phyloP scores from a whole-genome alignment of 177 flowering plant species.

The Vitis hybrid region DNA sequence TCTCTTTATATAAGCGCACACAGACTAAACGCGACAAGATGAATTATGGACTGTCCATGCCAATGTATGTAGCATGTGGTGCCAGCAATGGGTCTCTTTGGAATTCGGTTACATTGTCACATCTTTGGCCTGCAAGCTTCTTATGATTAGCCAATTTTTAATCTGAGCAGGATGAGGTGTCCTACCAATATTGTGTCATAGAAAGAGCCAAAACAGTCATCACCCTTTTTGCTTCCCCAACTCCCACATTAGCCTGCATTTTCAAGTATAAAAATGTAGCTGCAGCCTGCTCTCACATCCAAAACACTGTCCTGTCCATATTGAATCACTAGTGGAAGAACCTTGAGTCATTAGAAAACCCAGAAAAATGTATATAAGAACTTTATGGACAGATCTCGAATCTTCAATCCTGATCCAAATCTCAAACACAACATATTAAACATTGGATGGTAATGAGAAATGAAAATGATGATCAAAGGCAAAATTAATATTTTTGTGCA shows the following conservation, averaged over 20 bases:
- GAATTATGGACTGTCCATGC: neutral
- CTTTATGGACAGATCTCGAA: no score
- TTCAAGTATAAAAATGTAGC: no score
- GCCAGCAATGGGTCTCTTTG: slow-evolving; percentile 10
- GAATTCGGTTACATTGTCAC: slow-evolving; percentile 15
- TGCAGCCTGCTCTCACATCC: no score
- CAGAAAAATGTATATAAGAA: neutral
- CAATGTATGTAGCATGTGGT: slow-evolving; percentile 16
- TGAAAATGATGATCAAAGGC: neutral
- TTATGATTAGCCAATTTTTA: slow-evolving; percentile 1
- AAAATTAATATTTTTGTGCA: neutral
- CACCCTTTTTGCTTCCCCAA: slow-evolving; percentile 14
- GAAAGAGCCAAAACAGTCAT: slow-evolving; percentile 10
- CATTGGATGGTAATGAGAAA: neutral
- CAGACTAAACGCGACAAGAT: neutral
- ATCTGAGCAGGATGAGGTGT: slow-evolving; percentile 3
- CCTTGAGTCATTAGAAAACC: neutral
- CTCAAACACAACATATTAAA: neutral
- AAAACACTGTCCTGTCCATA: no score
- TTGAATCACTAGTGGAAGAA: neutral
- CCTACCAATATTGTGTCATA: neutral
- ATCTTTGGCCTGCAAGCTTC: slow-evolving; percentile 3
- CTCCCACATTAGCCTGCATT: no score
- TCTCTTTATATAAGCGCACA: slow-evolving; percentile 7
- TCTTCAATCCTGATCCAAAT: neutral